phyloP scores from a whole-genome alignment of 208 protist species.

The Leishmania gerbilli region DNA sequence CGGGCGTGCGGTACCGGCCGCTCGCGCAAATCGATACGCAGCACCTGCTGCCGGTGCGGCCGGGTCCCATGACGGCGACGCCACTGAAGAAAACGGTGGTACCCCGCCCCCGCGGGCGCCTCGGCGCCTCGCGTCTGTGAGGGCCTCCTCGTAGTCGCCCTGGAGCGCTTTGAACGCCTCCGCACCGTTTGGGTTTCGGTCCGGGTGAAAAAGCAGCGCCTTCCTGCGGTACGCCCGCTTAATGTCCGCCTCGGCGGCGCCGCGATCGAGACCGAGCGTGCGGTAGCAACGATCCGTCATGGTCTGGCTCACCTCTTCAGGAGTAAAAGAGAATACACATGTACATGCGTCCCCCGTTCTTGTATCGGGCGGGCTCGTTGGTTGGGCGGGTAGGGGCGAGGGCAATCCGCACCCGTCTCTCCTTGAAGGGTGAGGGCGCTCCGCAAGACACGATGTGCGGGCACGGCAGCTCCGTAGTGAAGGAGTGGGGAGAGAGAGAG shows the following conservation, averaged over 20 bases:
- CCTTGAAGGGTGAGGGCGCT: neutral
- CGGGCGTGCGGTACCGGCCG: slow-evolving; percentile 7
- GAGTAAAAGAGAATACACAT: neutral
- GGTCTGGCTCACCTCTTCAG: neutral
- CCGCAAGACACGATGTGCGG: too few relatives aligned
- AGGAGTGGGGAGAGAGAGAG: neutral
- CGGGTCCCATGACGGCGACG: neutral
- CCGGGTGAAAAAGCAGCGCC: slow-evolving; percentile 93
- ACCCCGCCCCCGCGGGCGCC: slow-evolving; percentile 23
- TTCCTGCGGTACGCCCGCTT: slow-evolving; percentile 93
- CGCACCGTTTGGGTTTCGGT: slow-evolving; percentile 84
- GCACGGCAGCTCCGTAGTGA: neutral
- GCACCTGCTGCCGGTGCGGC: slow-evolving; percentile 23
- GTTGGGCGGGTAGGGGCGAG: neutral
- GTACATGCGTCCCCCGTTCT: neutral
- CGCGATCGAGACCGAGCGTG: slow-evolving; percentile 69
- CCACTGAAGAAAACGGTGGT: neutral
- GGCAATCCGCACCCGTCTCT: neutral
- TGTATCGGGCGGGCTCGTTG: neutral
- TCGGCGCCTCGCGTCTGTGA: slow-evolving; percentile 49
- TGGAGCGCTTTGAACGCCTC: slow-evolving; percentile 90
- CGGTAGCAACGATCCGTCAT: slow-evolving; percentile 37
- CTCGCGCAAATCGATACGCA: slow-evolving; percentile 31
- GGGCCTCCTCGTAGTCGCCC: slow-evolving; percentile 96
- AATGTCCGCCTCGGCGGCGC: slow-evolving; percentile 80